Evolutionary conservation across 108 stramenopile species (phyloP), one percentile per base, ranked within the genome.

Genomic region (Fragilaria radians): DNA sequence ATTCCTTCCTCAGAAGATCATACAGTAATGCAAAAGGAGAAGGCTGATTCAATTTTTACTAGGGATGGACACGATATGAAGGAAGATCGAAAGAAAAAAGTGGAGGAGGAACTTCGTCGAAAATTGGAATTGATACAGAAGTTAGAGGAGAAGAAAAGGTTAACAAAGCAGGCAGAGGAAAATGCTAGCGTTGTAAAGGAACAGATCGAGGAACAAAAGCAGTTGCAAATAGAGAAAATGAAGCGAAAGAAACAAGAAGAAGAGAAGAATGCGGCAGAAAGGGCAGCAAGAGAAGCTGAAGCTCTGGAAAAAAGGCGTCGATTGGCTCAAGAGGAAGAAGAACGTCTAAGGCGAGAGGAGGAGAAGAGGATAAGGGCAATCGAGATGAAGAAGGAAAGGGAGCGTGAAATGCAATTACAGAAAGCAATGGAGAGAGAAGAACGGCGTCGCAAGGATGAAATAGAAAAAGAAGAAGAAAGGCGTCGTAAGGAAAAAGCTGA

Each of bases 61-160:
- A 27, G 65, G 78, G 26, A 47, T 55, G 46, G 57, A 54, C 49
- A 68, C 72, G 54, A 55, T 32, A 36, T 9, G 29, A 49, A 63
- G 27, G 50, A 48, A 70, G 62, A 29, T 65, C 31, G 51, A 27
- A 50, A 42, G 65, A 65, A 36, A 63, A 67, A 57, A 36, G 46
- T 5, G 52, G 57, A 63, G 66, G 51, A 57, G 49, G 70, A 61
- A 52, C 51, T 61, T 23, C 26, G 61, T 7, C 28, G 9, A 55
- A 22, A 24, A 45, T 34, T 18, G 26, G 17, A 32, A 23, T 19
- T 52, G 54, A 50, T 56, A 71, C 30, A 59, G 48, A 48, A 63
- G 55, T 34, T 17, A 34, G 56, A 47, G 62, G 46, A 64, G 70
- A 33, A 30, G 55, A 62, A 52, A 63, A 62, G 34, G 28, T 46